Base-by-base conservation (phyloP, 2,329 filamentous ascomycete genomes). In the Pseudogymnoascus sp. region DNA sequence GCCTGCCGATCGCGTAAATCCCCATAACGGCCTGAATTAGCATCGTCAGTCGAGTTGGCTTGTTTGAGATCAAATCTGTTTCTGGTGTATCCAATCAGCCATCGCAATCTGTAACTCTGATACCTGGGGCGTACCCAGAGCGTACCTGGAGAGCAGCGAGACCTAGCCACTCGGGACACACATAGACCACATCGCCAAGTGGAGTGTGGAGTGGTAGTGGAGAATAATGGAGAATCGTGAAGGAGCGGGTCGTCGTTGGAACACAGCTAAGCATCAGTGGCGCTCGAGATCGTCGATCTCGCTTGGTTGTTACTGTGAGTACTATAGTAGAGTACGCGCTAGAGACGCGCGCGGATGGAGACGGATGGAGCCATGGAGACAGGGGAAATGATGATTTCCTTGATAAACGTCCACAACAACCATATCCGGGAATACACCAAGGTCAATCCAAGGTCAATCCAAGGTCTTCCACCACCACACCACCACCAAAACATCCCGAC, bases 331-430 rank as follows among this genome's bases (percentile, higher is more conserved):
- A 54, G 47, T 54, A 12, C 18, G 25, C 18, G 32, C 25, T 54
- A 54, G n/a, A 7, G 4, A 54, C 32, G 47, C 47, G 28, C n/a
- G 47, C 47, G 47, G 47, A 54, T 54, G 47, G 47, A 54, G 47
- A 14, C 47, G 9, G n/a, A 54, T 32, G 47, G 47, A 54, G 47
- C 47, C 47, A 54, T 12, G 47, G 47, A 32, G 47, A 32, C 47
- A 32, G 47, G 47, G 47, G 47, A 54, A 54, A 54, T 54, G 47
- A 54, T 32, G 47, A 30, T 54, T 54, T 54, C 47, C 47, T 54
- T 54, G 47, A 54, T 54, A 54, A 54, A 30, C 47, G 25, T 4
- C 28, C 47, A 32, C 47, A 54, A 2, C 47, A 16, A 32, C 47
- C 47, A 34, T 16, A 32, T 54, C 28, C 47, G 47, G 47, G 47